Conservation (phyloP, 495 filamentous ascomycete species). For the Cladorrhinum samala region DNA sequence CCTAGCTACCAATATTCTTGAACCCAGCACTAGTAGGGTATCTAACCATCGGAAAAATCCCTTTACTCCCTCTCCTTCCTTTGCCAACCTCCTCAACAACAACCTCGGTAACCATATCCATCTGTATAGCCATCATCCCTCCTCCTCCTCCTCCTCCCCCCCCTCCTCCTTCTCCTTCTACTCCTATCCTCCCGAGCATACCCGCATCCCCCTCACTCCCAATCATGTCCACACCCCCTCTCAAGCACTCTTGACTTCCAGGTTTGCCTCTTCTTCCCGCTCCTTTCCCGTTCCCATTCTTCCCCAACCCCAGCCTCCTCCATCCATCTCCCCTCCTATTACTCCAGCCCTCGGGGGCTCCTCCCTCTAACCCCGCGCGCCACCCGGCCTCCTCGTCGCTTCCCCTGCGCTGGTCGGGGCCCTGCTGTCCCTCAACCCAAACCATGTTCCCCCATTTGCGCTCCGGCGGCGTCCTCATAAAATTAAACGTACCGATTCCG, state of each 20-base stretch:
- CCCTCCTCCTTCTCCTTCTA: neutral
- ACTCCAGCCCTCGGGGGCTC: neutral
- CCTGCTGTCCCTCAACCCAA: slow-evolving; percentile 33
- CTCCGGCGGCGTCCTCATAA: slow-evolving; percentile 39
- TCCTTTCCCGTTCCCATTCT: neutral
- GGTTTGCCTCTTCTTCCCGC: neutral
- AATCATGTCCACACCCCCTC: slow-evolving; percentile 26
- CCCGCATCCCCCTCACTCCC: neutral
- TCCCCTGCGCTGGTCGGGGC: too few species aligned
- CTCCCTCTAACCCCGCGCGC: neutral
- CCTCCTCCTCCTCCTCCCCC: neutral
- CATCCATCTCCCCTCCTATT: neutral
- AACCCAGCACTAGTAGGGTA: neutral
- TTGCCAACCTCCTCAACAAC: slow-evolving; percentile 20
- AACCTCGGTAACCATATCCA: slow-evolving; percentile 40
- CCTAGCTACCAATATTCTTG: too few species aligned
- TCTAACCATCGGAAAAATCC: neutral
- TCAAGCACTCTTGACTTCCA: neutral
- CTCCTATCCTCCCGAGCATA: neutral
- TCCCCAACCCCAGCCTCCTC: neutral
- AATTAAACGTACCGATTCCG: slow-evolving; percentile 43
- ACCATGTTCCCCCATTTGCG: slow-evolving; percentile 38
- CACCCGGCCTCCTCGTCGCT: too few species aligned
- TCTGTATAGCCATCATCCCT: slow-evolving; percentile 30
- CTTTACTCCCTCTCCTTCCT: neutral